Evolutionary conservation across 169 alveolate species (phyloP).

Genomic region (Babesia bovis): DNA sequence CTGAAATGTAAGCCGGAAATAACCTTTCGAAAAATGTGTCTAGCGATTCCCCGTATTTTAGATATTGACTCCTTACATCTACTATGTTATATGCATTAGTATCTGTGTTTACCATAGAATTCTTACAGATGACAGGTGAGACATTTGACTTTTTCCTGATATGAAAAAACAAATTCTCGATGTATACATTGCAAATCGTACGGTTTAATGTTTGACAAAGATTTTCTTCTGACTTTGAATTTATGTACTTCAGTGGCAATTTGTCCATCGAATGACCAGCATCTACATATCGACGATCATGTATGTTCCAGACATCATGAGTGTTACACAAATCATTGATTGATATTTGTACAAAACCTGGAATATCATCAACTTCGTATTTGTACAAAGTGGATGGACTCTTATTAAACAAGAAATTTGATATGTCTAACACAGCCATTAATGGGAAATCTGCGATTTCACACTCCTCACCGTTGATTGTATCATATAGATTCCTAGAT

Average conservation of each 20-base stretch:
- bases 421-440: conserved; percentile 16
- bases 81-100: conserved; percentile 22
- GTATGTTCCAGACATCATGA: not conserved
- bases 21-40: conserved; percentile 29
- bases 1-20: conserved; percentile 7
- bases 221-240: not conserved
- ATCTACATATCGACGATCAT: not conserved
- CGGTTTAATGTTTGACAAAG: conserved; percentile 10
- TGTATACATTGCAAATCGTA: not conserved
- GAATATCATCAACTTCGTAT: not conserved
- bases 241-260: not conserved
- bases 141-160: conserved; percentile 21
- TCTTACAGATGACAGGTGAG: conserved; percentile 8
- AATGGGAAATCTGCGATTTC: conserved; percentile 61
- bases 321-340: conserved; percentile 9
- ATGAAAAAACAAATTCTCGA: not conserved
- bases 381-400: conserved; percentile 28
- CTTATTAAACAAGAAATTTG: conserved; percentile 27
- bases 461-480: conserved; percentile 30
- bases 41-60: conserved; percentile 40
- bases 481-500: conserved; percentile 57
- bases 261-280: conserved; percentile 6
- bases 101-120: not conserved
- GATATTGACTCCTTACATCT: conserved; percentile 52
- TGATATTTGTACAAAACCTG: conserved; percentile 12